Evolutionary conservation across 2,329 filamentous ascomycete genomes (phyloP).

Genomic region (Aspergillus quadrilineatus): DNA sequence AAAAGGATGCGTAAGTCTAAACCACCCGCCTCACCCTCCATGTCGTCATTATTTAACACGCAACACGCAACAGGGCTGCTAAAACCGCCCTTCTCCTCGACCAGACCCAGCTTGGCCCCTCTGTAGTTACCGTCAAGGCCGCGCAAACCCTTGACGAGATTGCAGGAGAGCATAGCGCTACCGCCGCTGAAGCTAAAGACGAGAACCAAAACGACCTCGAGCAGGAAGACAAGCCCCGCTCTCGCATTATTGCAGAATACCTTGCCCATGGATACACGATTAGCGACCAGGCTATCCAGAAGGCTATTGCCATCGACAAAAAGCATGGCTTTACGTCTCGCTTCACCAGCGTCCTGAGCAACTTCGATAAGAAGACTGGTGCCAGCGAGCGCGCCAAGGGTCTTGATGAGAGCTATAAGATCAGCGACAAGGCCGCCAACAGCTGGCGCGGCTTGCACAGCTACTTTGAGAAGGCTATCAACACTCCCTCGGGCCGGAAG

Average conservation of each 20-base stretch:
- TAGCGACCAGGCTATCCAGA: constrained; percentile 72
- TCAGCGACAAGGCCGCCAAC: constrained; percentile 69
- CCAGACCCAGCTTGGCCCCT: constrained; percentile 84
- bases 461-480: constrained; percentile 93
- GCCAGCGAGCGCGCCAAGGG: constrained; percentile 82
- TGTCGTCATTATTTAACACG: constrained; percentile 12
- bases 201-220: constrained; percentile 68
- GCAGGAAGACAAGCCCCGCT: constrained; percentile 95
- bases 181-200: constrained; percentile 52
- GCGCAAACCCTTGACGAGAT: constrained; percentile 66
- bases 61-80: constrained; percentile 58
- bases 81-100: constrained; percentile 96
- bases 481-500: constrained; percentile 83
- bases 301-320: constrained; percentile 81
- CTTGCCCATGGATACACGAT: constrained; percentile 91
- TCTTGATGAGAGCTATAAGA: constrained; percentile 79
- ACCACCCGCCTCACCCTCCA: constrained; percentile 21
- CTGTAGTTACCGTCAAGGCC: constrained; percentile 74
- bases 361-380: constrained; percentile 82
- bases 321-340: constrained; percentile 80
- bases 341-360: constrained; percentile 73
- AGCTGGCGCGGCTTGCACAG: constrained; percentile 69
- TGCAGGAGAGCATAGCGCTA: constrained; percentile 59
- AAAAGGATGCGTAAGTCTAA: constrained; percentile 73
- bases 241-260: constrained; percentile 92